Evolutionary conservation across 2,329 filamentous ascomycete species (phyloP).

Genomic region (Talaromyces sp.): DNA sequence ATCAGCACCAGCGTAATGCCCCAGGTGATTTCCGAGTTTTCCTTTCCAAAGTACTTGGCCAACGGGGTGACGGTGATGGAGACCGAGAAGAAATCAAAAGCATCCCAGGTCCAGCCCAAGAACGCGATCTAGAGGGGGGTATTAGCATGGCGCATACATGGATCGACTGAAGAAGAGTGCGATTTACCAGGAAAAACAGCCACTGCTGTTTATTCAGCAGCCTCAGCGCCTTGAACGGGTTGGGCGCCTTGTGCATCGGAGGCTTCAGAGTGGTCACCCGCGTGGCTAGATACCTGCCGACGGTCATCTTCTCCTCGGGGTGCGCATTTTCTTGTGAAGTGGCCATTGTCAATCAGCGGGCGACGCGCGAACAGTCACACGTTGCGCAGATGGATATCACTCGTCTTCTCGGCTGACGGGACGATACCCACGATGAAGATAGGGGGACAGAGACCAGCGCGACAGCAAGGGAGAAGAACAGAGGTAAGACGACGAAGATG

Average conservation of each 20-base stretch:
- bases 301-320: constrained; percentile 6
- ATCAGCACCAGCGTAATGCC: constrained; percentile 50
- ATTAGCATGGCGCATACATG: background rate
- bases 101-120: constrained; percentile 51
- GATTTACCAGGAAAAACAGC: constrained; percentile 50
- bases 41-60: constrained; percentile 49
- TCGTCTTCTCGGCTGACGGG: background rate
- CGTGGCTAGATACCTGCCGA: constrained; percentile 48
- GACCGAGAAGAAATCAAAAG: constrained; percentile 61
- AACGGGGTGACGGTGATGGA: constrained; percentile 52
- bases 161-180: background rate
- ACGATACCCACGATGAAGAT: background rate
- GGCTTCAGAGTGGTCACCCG: constrained; percentile 51
- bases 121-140: constrained; percentile 27
- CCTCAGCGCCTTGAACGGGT: constrained; percentile 48
- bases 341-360: background rate
- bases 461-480: background rate
- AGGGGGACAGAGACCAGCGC: background rate
- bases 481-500: background rate
- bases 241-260: constrained; percentile 50
- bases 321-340: background rate
- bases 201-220: constrained; percentile 53
- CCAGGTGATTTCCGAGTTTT: constrained; percentile 57
- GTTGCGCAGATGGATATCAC: background rate
- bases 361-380: background rate